phyloP scores from a whole-genome alignment of 1,284 basidiomycete species.

The Malassezia slooffiae region DNA sequence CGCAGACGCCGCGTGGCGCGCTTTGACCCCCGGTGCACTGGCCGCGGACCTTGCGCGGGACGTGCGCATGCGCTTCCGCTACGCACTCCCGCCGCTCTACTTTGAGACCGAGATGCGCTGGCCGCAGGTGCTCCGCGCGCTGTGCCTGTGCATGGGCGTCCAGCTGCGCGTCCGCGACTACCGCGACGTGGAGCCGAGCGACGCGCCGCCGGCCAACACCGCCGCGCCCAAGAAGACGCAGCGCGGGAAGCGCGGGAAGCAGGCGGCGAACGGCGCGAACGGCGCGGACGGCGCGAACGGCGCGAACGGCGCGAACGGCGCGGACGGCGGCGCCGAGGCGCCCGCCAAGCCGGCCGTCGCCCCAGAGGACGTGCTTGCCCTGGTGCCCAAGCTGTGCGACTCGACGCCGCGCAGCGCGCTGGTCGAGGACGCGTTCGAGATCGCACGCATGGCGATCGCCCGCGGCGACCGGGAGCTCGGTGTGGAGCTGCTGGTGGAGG shows the following conservation, averaged over 20 bases:
- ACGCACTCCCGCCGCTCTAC: conserved; percentile 48
- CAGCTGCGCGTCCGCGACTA: conserved; percentile 53
- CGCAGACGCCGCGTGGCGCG: conserved; percentile 46
- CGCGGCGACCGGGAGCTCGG: conserved; percentile 51
- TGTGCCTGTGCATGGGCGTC: conserved; percentile 52
- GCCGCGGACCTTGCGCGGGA: conserved; percentile 47
- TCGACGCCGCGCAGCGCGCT: conserved; percentile 50
- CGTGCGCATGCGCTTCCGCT: conserved; percentile 51
- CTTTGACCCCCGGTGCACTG: conserved; percentile 50
- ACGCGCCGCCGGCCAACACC: conserved; percentile 16
- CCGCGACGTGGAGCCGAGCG: conserved; percentile 41
- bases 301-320: conserved; percentile 7
- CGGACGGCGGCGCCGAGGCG: conserved; percentile 15
- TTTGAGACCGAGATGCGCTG: conserved; percentile 46
- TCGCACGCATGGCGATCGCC: conserved; percentile 51
- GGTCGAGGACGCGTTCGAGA: conserved; percentile 53
- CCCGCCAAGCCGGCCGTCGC: conserved; percentile 48
- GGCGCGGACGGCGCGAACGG: conserved; percentile 13
- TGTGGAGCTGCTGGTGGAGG: conserved; percentile 53
- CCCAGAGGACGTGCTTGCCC: conserved; percentile 52
- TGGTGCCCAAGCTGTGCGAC: conserved; percentile 52
- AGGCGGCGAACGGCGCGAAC: conserved; percentile 17
- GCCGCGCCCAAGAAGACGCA: not conserved
- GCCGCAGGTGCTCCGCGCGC: conserved; percentile 51
- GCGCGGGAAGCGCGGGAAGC: conserved; percentile 17